Evolutionary conservation across 2,329 filamentous ascomycete genomes (phyloP), one percentile per base, ranked within the genome.

Genomic region (Colletotrichum spaethianum): DNA sequence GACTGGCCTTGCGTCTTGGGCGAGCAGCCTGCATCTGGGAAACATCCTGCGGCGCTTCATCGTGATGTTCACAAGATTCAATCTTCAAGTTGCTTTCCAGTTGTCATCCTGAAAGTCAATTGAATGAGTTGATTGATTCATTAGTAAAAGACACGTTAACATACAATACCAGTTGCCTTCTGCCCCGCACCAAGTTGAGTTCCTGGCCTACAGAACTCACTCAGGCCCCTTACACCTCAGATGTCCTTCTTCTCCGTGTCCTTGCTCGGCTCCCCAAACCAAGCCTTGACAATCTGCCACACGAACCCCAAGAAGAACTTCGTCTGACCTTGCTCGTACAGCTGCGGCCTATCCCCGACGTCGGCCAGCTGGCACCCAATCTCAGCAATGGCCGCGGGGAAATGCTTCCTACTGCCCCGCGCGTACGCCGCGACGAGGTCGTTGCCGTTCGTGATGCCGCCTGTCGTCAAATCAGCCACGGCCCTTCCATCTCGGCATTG

Each of bases 361-460:
- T 88, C 87, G 1, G 84, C 82, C 78, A 87, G 75, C 70, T 78
- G 77, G 28, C 84, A 79, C 4, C 77, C 82, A 55, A 86, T 75
- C 76, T 89, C 86, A 12, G 81, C 86, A 20, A 88, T 73, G 0
- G 83, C 77, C 5, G 72, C 75, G 0, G 86, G 82, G 75, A 88
- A 86, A 66, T 82, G 82, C 65, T 82, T 80, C 53, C 80, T 81
- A 44, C 56, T 67, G 7, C 82, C 78, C 44, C 85, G 82, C 11
- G 83, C 83, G 75, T 89, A 90, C 2, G 86, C 87, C 23, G 85
- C 84, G 55, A 89, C 84, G 64, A 90, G 81, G 69, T 90, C 88
- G 74, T 89, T 89, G 40, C 87, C 87, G 72, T 89, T 89, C 16
- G 87, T 89, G 64, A 89, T 79, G 62, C 86, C 86, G n/a, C 86